Conservation (phyloP, 495 filamentous ascomycete species). For the Talaromyces liani region DNA sequence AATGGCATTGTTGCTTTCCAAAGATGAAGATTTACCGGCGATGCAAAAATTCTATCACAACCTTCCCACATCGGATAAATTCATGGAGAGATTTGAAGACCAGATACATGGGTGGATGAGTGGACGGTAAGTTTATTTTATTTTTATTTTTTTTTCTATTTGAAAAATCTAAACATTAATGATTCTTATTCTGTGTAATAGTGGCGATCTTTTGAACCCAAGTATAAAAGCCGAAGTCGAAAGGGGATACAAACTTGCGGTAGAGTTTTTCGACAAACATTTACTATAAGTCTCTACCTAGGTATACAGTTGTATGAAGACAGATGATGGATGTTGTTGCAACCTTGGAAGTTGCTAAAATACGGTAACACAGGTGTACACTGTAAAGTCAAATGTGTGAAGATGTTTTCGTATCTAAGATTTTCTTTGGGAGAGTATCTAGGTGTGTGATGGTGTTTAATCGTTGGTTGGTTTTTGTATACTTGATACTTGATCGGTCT, state of each 20-base stretch:
- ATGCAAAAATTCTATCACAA: constrained; percentile 64
- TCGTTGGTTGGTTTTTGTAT: too few relatives aligned
- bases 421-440: too few relatives aligned
- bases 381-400: too few relatives aligned
- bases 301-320: too few relatives aligned
- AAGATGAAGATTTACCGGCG: constrained; percentile 56
- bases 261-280: constrained; percentile 63
- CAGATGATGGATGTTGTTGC: too few relatives aligned
- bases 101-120: constrained; percentile 94
- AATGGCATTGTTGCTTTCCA: constrained; percentile 44
- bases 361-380: too few relatives aligned
- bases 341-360: too few relatives aligned
- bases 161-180: not conserved
- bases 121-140: constrained; percentile 50
- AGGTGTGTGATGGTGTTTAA: too few relatives aligned
- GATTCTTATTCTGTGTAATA: not conserved
- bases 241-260: constrained; percentile 66
- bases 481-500: too few relatives aligned
- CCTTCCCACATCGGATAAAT: constrained; percentile 50
- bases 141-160: not conserved
- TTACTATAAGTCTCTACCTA: too few relatives aligned
- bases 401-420: too few relatives aligned
- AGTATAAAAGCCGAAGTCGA: constrained; percentile 68
- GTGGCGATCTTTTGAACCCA: constrained; percentile 53
- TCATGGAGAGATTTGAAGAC: constrained; percentile 70